Evolutionary conservation across 202 grass and related monocot genomes (phyloP).

Genomic region (Musa balbisiana): DNA sequence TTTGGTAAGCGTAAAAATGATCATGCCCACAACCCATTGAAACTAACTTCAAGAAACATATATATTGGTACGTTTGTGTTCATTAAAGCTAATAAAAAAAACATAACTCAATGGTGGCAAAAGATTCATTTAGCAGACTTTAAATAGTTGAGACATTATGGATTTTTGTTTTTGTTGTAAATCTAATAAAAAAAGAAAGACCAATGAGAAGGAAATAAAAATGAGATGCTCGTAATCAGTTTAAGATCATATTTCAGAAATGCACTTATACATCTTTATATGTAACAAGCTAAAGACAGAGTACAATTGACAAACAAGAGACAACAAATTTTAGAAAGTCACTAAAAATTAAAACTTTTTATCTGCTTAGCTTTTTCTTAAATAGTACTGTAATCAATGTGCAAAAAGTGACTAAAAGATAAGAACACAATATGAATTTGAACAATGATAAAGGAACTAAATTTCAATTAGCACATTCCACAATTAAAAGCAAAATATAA

Average conservation of each 20-base stretch:
- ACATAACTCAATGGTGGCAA: too few species aligned
- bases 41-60: not conserved
- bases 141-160: too few species aligned
- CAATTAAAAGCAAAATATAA: not conserved
- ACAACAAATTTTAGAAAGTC: not conserved
- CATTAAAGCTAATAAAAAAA: too few species aligned
- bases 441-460: not conserved
- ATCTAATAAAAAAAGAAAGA: not conserved
- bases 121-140: too few species aligned
- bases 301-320: not conserved
- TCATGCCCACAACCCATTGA: not conserved
- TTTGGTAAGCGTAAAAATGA: not conserved
- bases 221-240: not conserved
- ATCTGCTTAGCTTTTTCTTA: not conserved
- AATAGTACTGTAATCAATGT: not conserved
- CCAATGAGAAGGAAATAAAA: constrained; percentile 1
- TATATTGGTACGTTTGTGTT: not conserved
- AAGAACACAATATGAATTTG: not conserved
- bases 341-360: not conserved
- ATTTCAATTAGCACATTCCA: not conserved
- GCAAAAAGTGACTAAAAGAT: too few species aligned
- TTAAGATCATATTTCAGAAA: not conserved
- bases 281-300: not conserved
- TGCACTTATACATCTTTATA: not conserved
- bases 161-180: too few species aligned